phyloP scores from a whole-genome alignment of 1,139 yeast genomes.

The Geotrichum cucujoidarum region DNA sequence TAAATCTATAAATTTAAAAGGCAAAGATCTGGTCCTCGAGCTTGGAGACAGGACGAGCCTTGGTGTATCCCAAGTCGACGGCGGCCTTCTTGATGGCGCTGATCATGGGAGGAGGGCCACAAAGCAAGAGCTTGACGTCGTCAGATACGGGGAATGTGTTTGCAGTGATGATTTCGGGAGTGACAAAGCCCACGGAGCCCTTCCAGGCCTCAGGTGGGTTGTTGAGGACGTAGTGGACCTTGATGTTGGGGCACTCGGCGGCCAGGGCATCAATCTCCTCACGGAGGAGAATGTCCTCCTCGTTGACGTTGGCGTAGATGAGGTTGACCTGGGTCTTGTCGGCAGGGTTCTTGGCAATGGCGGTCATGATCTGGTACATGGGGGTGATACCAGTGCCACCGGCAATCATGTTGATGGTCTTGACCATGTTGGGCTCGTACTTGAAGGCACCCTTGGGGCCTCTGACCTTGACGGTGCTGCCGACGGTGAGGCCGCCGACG shows the following conservation, averaged over 20 bases:
- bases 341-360: constrained; percentile 64
- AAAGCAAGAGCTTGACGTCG: constrained; percentile 67
- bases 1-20: constrained; percentile 42
- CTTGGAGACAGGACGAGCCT: constrained; percentile 84
- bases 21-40: constrained; percentile 85
- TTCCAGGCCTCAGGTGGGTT: constrained; percentile 65
- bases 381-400: constrained; percentile 96
- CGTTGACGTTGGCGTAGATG: constrained; percentile 73
- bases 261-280: constrained; percentile 68
- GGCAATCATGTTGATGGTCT: constrained; percentile 75
- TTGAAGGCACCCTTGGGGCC: constrained; percentile 91
- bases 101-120: constrained; percentile 91
- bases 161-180: constrained; percentile 62
- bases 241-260: constrained; percentile 56
- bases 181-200: constrained; percentile 73
- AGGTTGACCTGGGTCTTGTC: constrained; percentile 71
- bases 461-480: constrained; percentile 63
- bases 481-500: constrained; percentile 60
- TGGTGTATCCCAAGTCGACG: constrained; percentile 62
- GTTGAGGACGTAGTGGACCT: constrained; percentile 68
- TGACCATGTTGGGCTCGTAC: constrained; percentile 72
- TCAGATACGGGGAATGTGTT: constrained; percentile 56
- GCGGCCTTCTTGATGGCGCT: constrained; percentile 74
- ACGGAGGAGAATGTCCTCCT: constrained; percentile 72
- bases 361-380: constrained; percentile 80